A percentile compares a stretch with the other conserved stretches of the same genome.
Evolutionary conservation across 805 yeast genomes (phyloP).

Genomic region (Schizosaccharomyces octosporus): DNA sequence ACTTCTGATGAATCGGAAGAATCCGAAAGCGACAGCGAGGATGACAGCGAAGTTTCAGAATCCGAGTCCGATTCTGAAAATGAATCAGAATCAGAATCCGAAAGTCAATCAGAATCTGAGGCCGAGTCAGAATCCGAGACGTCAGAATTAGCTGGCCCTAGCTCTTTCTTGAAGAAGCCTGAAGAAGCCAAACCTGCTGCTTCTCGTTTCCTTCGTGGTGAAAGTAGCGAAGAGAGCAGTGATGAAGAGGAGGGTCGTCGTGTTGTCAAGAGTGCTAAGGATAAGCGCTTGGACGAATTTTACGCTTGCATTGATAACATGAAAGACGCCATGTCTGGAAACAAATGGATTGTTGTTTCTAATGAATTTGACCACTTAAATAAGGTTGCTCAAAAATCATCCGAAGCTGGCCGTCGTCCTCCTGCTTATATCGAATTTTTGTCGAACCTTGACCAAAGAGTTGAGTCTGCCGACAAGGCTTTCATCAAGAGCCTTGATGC

Average conservation of each 20-base stretch:
- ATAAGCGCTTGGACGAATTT: constrained; percentile 74
- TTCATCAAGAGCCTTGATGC: constrained; percentile 55
- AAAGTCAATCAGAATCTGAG: constrained; percentile 11
- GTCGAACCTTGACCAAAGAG: constrained; percentile 27
- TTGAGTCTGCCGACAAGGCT: constrained; percentile 18
- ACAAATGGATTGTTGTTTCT: constrained; percentile 58
- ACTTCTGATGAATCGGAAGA: not conserved
- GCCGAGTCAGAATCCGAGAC: constrained; percentile 22
- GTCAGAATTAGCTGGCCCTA: constrained; percentile 12
- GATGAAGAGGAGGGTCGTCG: constrained; percentile 47
- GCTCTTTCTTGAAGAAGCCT: constrained; percentile 15
- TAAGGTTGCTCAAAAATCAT: constrained; percentile 38
- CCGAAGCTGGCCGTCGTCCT: constrained; percentile 49
- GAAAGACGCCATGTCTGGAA: constrained; percentile 39
- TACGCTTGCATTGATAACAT: constrained; percentile 38
- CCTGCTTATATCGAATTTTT: constrained; percentile 54
- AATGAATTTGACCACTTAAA: constrained; percentile 50
- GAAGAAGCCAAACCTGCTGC: constrained; percentile 14
- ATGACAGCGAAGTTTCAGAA: not conserved
- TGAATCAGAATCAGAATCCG: constrained; percentile 1
- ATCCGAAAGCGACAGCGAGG: not conserved
- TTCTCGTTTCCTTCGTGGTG: constrained; percentile 15
- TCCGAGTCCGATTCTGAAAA: constrained; percentile 5
- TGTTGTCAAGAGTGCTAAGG: constrained; percentile 81
- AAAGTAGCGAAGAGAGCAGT: constrained; percentile 18